Percentiles rank a stretch among this genome's conserved stretches.
phyloP scores from a whole-genome alignment of 1,284 basidiomycete species.

The Irpex lacteus region DNA sequence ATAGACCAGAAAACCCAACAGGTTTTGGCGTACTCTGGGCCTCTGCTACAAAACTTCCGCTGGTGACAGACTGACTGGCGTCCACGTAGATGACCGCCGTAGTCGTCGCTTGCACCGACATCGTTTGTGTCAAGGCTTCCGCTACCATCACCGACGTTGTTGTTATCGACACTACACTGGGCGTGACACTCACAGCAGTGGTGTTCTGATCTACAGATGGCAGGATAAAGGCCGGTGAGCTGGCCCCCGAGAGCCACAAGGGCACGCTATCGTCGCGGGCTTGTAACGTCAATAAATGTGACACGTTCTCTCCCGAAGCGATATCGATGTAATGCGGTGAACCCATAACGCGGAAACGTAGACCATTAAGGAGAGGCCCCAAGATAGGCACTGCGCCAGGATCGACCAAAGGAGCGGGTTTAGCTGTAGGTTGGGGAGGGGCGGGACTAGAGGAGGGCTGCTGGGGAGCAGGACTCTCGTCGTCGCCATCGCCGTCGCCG shows the following conservation, averaged over 20 bases:
- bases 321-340: neutral
- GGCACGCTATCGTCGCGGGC: neutral
- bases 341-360: neutral
- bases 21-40: constrained; percentile 19
- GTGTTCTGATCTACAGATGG: neutral
- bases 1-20: constrained; percentile 62
- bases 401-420: neutral
- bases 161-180: constrained; percentile 13
- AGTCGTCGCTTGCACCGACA: constrained; percentile 18
- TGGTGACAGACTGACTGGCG: neutral
- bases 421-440: neutral
- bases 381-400: constrained; percentile 1
- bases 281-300: neutral
- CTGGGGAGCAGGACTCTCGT: constrained; percentile 2
- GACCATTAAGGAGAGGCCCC: constrained; percentile 6
- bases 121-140: constrained; percentile 17
- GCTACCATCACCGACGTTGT: neutral
- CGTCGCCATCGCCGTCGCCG: neutral
- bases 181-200: neutral
- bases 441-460: neutral
- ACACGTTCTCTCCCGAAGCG: neutral
- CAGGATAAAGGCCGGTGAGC: neutral
- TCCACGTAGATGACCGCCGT: constrained; percentile 19
- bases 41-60: neutral
- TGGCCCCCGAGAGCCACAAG: neutral